phyloP scores from a whole-genome alignment of 2,329 filamentous ascomycete species.

The Lachnellula occidentalis region DNA sequence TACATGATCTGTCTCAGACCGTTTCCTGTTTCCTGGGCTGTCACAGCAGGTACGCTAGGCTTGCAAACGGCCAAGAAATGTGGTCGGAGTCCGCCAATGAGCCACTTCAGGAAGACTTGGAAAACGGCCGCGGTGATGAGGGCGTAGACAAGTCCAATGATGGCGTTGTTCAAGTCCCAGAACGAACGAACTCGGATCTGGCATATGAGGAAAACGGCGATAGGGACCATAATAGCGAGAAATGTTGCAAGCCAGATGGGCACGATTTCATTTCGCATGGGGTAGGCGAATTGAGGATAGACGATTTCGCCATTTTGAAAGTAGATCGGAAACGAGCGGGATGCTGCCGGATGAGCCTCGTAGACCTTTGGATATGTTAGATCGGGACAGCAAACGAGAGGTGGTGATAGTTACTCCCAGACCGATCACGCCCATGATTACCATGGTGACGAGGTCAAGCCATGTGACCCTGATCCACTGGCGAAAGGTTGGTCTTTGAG shows the following conservation, averaged over 20 bases:
- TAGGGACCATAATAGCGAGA: conserved; percentile 59
- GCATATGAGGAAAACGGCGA: conserved; percentile 57
- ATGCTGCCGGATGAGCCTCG: conserved; percentile 58
- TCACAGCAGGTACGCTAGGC: conserved; percentile 44
- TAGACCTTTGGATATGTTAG: conserved; percentile 44
- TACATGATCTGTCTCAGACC: conserved; percentile 61
- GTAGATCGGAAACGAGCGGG: conserved; percentile 63
- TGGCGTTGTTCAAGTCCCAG: conserved; percentile 67
- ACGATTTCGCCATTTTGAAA: conserved; percentile 64
- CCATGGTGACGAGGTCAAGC: conserved; percentile 65
- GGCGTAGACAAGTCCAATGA: conserved; percentile 63
- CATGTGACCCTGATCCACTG: conserved; percentile 65
- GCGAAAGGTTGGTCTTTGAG: conserved; percentile 53
- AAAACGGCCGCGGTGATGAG: conserved; percentile 68
- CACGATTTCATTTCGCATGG: conserved; percentile 63
- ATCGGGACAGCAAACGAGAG: background rate
- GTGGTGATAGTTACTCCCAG: conserved; percentile 49
- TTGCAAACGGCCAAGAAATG: conserved; percentile 68
- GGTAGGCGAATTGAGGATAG: conserved; percentile 65
- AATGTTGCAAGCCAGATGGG: conserved; percentile 67
- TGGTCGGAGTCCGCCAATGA: conserved; percentile 68
- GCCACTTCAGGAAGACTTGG: conserved; percentile 70
- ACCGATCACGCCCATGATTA: conserved; percentile 57
- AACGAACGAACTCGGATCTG: conserved; percentile 64
- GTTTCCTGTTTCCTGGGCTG: conserved; percentile 36